A percentile compares a stretch with the other conserved stretches of the same genome.
These are phyloP conservation scores for Marvania coccoides DNA, from an alignment of 139 green algal genomes.

Conservation along the genomic window DNA sequence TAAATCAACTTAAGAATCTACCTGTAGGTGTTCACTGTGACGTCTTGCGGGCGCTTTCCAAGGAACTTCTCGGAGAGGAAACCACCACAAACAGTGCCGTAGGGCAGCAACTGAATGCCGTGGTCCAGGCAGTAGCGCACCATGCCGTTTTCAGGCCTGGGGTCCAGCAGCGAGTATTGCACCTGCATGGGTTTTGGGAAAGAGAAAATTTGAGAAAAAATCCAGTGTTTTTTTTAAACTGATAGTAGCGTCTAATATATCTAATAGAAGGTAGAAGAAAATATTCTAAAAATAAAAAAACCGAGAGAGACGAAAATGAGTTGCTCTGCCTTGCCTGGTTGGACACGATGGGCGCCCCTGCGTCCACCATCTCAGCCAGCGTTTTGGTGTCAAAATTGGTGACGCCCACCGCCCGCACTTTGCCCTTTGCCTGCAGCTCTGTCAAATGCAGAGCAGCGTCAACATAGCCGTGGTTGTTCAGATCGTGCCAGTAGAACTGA, in stretches of 20 bases:
- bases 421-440: slow-evolving; percentile 41
- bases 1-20: background rate
- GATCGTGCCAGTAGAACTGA: slow-evolving; percentile 52
- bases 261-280: too few species aligned
- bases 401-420: slow-evolving; percentile 55
- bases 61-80: slow-evolving; percentile 59
- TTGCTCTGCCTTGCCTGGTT: slow-evolving; percentile 46
- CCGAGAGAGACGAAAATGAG: too few species aligned
- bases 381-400: slow-evolving; percentile 83
- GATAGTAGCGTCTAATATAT: too few species aligned
- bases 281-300: too few species aligned
- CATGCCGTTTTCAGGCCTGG: slow-evolving; percentile 62
- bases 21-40: background rate
- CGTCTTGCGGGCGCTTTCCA: background rate
- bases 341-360: slow-evolving; percentile 50
- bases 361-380: slow-evolving; percentile 59
- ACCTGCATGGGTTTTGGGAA: slow-evolving; percentile 38
- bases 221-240: too few species aligned
- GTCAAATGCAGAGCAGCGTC: slow-evolving; percentile 53
- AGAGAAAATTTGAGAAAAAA: too few species aligned
- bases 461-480: slow-evolving; percentile 43
- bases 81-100: slow-evolving; percentile 71
- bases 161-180: slow-evolving; percentile 83
- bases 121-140: slow-evolving; percentile 49
- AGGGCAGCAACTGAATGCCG: slow-evolving; percentile 67